Evolutionary conservation across 148 eudicot genomes (phyloP).

Genomic region (Amaranthus cruentus): DNA sequence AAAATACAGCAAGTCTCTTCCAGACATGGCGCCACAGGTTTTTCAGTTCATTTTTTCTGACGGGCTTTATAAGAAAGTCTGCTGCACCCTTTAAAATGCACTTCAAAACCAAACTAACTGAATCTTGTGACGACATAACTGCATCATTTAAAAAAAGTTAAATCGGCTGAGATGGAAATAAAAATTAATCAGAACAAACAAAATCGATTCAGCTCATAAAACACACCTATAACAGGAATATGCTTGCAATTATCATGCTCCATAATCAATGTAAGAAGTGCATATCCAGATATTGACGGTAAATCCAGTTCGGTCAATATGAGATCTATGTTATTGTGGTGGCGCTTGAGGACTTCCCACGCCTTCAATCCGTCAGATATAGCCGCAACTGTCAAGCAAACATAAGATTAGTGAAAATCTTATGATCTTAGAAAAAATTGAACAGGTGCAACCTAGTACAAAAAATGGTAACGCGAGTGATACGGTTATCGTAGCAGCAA

Average conservation of each 20-base stretch:
- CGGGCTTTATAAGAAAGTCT: conserved; percentile 62
- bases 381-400: conserved; percentile 46
- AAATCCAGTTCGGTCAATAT: conserved; percentile 55
- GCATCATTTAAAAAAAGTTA: conserved; percentile 12
- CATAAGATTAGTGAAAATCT: background rate
- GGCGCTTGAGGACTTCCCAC: conserved; percentile 48
- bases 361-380: conserved; percentile 57
- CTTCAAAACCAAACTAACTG: conserved; percentile 49
- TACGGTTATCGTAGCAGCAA: too few species aligned
- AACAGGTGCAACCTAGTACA: too few species aligned
- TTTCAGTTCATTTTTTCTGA: conserved; percentile 60
- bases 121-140: conserved; percentile 67
- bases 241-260: conserved; percentile 48
- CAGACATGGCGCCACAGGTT: conserved; percentile 73
- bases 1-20: conserved; percentile 38
- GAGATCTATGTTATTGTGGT: conserved; percentile 44
- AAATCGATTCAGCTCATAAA: background rate
- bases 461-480: too few species aligned
- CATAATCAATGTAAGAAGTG: conserved; percentile 49
- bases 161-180: background rate
- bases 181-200: background rate
- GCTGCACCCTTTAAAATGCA: conserved; percentile 62
- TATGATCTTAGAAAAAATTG: background rate
- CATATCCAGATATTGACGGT: conserved; percentile 58
- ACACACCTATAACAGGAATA: conserved; percentile 58